phyloP scores from a whole-genome alignment of 192 early-diverging fungal species.

The Podochytrium sp. region DNA sequence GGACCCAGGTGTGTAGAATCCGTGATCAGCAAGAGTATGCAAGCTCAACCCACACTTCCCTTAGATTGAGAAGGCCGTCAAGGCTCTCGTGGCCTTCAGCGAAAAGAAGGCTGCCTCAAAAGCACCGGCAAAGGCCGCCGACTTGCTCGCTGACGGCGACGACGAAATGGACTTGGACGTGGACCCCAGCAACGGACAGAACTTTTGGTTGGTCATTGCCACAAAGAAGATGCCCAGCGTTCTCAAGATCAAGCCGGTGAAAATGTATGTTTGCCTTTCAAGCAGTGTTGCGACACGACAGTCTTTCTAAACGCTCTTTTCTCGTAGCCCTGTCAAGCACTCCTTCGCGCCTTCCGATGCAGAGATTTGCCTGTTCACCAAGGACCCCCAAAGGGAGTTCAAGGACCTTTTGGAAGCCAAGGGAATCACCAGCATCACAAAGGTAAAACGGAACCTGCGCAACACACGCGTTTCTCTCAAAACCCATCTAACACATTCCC shows the following conservation, averaged over 20 bases:
- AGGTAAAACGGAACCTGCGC: conserved; percentile 43
- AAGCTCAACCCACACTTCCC: neutral
- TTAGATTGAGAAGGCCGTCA: conserved; percentile 59
- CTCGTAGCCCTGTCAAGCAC: conserved; percentile 68
- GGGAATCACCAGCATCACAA: conserved; percentile 65
- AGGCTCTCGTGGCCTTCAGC: conserved; percentile 57
- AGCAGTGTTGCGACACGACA: neutral
- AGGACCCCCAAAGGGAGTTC: conserved; percentile 79
- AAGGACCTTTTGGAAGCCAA: conserved; percentile 72
- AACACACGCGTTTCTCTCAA: too few relatives aligned
- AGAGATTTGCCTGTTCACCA: conserved; percentile 87
- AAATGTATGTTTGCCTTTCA: conserved; percentile 73
- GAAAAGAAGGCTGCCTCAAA: conserved; percentile 12
- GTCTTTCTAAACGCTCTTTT: neutral
- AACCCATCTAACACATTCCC: too few relatives aligned
- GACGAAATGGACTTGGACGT: conserved; percentile 47
- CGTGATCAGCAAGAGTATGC: neutral
- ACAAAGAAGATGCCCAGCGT: conserved; percentile 71
- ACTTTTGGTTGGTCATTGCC: conserved; percentile 66
- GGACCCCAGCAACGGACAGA: conserved; percentile 48
- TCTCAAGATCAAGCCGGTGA: conserved; percentile 64
- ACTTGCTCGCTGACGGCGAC: conserved; percentile 30
- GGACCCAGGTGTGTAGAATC: conserved; percentile 2
- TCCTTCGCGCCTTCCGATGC: conserved; percentile 65
- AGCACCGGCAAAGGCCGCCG: neutral